Evolutionary conservation across 129 eudicot genomes (phyloP), one percentile per base, ranked within the genome.

Genomic region (Pseudognaphalium luteoalbum): DNA sequence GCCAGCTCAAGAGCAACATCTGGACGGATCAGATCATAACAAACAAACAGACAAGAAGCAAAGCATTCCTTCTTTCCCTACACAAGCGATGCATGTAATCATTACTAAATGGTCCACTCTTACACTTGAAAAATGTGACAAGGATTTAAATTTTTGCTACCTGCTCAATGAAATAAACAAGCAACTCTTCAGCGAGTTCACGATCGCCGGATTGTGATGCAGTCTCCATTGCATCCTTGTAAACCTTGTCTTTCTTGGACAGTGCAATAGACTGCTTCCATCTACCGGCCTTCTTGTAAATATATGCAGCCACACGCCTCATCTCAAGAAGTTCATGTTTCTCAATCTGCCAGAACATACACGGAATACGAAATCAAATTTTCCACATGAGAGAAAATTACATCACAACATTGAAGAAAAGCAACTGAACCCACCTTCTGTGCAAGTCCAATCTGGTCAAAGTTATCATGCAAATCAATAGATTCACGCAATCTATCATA

Each of bases 61-160:
- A 93, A 93, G 85, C 98, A 93, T 80, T 93, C 97, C 86, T 93
- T 93, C 90, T 93, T 93, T 50, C 98, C 97, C 98, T 93, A 91
- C 85, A 90, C 63, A 79, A 73, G 54, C 79, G 41, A 73, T 6
- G 19, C 20, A 61, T 2, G 20, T 22, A 42, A 44, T 44, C 12
- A 17, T 60, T 59, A 70, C 63, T 41, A 61, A 28, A 19, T 8
- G 12, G 32, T 29, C 35, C 16, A 64, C 22, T 20, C 1, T 66
- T 7, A 66, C 47, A 25, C 56, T 34, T 17, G 50, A 63, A 62
- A 57, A 56, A 5, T 10, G 33, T 8, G 28, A 62, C 47, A 28
- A 62, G 10, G 41, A 56, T 16, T 33, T 21, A 37, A 16, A 20
- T 8, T 4, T 28, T 39, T 39, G 41, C 8, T 84, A 95, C 99